phyloP scores from a whole-genome alignment of 2,329 filamentous ascomycete genomes.

The Cadophora sp. region DNA sequence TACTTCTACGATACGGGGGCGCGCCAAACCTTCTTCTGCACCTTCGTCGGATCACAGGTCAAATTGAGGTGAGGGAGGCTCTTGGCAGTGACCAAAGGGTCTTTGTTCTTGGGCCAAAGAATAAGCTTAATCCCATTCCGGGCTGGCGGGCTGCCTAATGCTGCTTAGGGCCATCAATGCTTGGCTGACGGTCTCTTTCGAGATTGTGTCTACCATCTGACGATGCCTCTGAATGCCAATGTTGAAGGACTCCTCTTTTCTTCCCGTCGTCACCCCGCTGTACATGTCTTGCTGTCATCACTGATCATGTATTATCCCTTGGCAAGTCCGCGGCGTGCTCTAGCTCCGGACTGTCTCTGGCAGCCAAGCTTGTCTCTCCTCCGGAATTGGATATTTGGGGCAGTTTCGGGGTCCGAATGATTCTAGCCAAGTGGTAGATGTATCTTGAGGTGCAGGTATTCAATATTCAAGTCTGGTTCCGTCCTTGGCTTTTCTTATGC shows the following conservation, averaged over 20 bases:
- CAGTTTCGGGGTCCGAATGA: not conserved
- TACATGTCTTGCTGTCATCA: not conserved
- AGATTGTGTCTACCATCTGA: conserved; percentile 15
- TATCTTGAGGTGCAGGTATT: not conserved
- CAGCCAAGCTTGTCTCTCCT: not conserved
- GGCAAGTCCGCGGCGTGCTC: not conserved
- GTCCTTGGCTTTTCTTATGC: conserved; percentile 23
- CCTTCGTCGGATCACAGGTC: not conserved
- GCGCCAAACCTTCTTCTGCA: conserved; percentile 1
- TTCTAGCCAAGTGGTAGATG: conserved; percentile 6
- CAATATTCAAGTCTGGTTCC: conserved; percentile 11
- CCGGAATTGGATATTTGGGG: not conserved
- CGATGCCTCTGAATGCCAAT: conserved; percentile 11
- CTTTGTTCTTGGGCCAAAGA: not conserved
- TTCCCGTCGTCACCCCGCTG: not conserved
- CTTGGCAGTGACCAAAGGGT: conserved; percentile 10
- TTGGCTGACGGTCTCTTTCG: conserved; percentile 17
- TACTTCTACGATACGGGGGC: conserved; percentile 11
- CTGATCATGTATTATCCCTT: conserved; percentile 1
- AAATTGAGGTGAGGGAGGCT: not conserved
- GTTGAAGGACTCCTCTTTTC: not conserved
- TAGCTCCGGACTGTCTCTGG: not conserved
- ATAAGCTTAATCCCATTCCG: conserved; percentile 19
- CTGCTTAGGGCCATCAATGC: not conserved
- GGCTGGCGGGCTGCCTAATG: conserved; percentile 1